These are phyloP conservation scores for Stachybotrys elegans DNA, from an alignment of 2,329 filamentous ascomycete genomes.

Conservation along the genomic window DNA sequence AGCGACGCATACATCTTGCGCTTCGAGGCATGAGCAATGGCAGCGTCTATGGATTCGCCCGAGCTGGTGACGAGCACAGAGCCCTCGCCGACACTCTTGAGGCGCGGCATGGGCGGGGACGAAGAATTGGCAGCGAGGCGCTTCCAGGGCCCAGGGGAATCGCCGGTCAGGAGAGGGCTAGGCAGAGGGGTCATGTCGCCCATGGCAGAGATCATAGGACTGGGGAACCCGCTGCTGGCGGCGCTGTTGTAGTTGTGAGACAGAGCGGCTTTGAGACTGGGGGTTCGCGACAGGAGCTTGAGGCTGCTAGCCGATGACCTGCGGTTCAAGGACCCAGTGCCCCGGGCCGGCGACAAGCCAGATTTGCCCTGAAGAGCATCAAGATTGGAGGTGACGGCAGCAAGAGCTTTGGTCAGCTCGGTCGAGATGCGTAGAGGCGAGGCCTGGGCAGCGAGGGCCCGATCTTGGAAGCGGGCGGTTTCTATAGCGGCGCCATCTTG, in stretches of 20 bases:
- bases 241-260: slow-evolving; percentile 48
- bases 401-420: slow-evolving; percentile 19
- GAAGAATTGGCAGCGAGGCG: slow-evolving; percentile 41
- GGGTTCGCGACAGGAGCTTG: slow-evolving; percentile 52
- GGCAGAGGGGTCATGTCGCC: slow-evolving; percentile 74
- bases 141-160: slow-evolving; percentile 65
- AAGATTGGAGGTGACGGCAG: slow-evolving; percentile 16
- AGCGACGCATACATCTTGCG: slow-evolving; percentile 47
- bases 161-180: slow-evolving; percentile 62
- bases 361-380: slow-evolving; percentile 32
- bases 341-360: slow-evolving; percentile 23
- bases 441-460: slow-evolving; percentile 12
- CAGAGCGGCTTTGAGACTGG: slow-evolving; percentile 55
- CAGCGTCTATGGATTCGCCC: slow-evolving; percentile 47
- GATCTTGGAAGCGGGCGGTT: slow-evolving; percentile 9
- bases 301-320: slow-evolving; percentile 28
- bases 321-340: slow-evolving; percentile 19
- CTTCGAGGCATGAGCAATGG: slow-evolving; percentile 48
- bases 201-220: slow-evolving; percentile 70
- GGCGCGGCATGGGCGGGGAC: slow-evolving; percentile 30
- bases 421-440: slow-evolving; percentile 33
- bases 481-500: slow-evolving; percentile 1
- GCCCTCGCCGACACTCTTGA: slow-evolving; percentile 20
- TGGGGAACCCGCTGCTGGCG: slow-evolving; percentile 64
- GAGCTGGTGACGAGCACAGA: slow-evolving; percentile 44